Evolutionary conservation across 179 eudicot genomes (phyloP).

Genomic region (Camellia oleifera): DNA sequence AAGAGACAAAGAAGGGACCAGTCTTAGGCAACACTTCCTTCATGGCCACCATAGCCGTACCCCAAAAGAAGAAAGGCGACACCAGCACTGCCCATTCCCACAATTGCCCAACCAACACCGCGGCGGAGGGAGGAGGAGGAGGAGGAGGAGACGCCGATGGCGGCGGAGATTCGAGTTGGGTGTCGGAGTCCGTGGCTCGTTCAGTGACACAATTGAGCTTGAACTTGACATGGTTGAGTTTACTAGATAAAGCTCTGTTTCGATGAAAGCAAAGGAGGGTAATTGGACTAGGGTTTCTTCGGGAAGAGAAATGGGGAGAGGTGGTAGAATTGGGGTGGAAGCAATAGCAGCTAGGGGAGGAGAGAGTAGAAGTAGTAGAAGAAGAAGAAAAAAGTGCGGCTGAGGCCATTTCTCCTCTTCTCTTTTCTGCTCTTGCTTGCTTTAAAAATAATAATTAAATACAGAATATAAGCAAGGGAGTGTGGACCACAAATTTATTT

Average conservation of each 20-base stretch:
- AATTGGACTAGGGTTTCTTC: not conserved
- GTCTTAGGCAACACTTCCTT: slow-evolving; percentile 85
- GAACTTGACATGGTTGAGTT: slow-evolving; percentile 5
- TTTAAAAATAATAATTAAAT: too few species aligned
- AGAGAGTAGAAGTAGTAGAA: not conserved
- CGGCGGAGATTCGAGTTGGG: slow-evolving; percentile 14
- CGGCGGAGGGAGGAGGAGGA: slow-evolving; percentile 16
- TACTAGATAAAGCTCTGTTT: not conserved
- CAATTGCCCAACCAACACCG: slow-evolving; percentile 20
- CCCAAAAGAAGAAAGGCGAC: slow-evolving; percentile 99
- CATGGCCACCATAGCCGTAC: slow-evolving; percentile 99
- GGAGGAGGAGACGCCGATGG: not conserved
- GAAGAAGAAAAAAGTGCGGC: not conserved
- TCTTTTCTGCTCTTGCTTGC: not conserved
- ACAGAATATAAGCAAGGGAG: not conserved
- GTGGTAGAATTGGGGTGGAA: not conserved
- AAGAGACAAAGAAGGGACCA: slow-evolving; percentile 74
- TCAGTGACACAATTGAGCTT: not conserved
- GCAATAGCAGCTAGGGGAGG: not conserved
- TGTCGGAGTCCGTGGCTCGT: slow-evolving; percentile 16
- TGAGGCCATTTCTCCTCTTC: not conserved
- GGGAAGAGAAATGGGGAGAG: not conserved
- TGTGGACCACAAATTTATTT: not conserved
- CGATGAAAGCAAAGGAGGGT: not conserved
- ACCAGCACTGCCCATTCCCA: slow-evolving; percentile 78